Base-by-base conservation (phyloP, 179 eudicot genomes). In the Pouteria campechiana region DNA sequence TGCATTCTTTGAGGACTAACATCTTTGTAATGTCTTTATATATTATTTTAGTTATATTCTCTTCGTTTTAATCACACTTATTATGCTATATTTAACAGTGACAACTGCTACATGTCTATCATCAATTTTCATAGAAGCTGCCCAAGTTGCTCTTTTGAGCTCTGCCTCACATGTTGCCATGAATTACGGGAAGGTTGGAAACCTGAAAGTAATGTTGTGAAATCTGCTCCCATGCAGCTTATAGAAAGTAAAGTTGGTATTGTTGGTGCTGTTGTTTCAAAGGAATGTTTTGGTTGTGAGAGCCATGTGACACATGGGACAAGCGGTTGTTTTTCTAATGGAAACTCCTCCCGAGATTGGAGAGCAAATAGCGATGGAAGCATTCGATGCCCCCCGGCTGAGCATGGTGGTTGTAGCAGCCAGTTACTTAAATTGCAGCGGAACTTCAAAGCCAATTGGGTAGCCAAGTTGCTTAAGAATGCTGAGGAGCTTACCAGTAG, bases 101-200 rank as follows among this genome's bases (percentile, higher is more conserved):
- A 53, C 49, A 53, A 43, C 25, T 53, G 58, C 58, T 16, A 22
- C 32, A 53, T 49, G 43, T 53, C 58, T 41, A 43, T 53, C 25
- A 41, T 53, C 20, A 45, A 53, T 53, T 53, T 41, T 24, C 45
- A 53, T 27, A 32, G 58, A 53, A 42, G 58, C 48, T 53, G 58
- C 27, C 21, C 33, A 14, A 53, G 37, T 42, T 53, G 58, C 43
- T 42, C 58, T 5, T 53, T 41, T 53, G 58, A 53, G 24, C 41
- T 53, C 41, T 53, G 58, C 25, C 58, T 53, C 46, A 16, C 58
- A 17, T 53, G 58, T 43, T 53, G 58, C 35, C 31, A 19, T 30
- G 58, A 53, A 43, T 49, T 53, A 19, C 32, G 58, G 35, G 27
- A 43, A 23, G 58, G 49, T 22, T 43, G 29, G 9, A 48, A 53